Conservation (phyloP, 768 basidiomycete species). For the Suillus tomentosus region DNA sequence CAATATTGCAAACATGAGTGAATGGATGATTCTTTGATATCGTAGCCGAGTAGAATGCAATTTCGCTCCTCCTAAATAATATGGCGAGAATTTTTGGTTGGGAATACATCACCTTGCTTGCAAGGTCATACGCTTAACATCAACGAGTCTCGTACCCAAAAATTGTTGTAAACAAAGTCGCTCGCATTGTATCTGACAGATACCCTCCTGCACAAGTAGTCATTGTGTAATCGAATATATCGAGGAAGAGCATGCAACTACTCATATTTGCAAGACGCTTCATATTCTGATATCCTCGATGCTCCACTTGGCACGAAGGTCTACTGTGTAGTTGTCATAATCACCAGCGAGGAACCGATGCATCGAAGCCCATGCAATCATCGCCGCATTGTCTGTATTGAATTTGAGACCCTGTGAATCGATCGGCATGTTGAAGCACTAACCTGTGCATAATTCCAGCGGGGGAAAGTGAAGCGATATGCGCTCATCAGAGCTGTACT, state of each 20-base stretch:
- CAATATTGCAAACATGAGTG: too few species aligned
- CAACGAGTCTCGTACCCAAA: too few species aligned
- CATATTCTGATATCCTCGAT: conserved; percentile 45
- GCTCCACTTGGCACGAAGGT: conserved; percentile 73
- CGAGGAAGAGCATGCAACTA: neutral
- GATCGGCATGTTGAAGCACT: neutral
- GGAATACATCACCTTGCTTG: too few species aligned
- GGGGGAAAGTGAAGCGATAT: conserved; percentile 75
- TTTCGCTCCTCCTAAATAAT: too few species aligned
- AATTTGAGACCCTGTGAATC: neutral
- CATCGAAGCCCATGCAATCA: conserved; percentile 95
- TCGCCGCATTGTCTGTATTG: conserved; percentile 85
- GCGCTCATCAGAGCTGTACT: conserved; percentile 29
- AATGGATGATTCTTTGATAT: too few species aligned
- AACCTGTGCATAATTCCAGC: conserved; percentile 74
- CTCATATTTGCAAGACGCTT: neutral
- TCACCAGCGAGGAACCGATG: conserved; percentile 68
- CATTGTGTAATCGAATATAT: neutral
- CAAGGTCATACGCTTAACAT: too few species aligned
- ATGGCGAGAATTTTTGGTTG: too few species aligned
- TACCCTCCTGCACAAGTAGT: neutral
- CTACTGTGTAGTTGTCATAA: conserved; percentile 61
- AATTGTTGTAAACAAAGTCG: neutral
- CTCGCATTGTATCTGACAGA: too few species aligned
- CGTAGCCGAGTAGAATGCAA: too few species aligned